Evolutionary conservation across 2,329 filamentous ascomycete species (phyloP), one percentile per base, ranked within the genome.

Genomic region (Ampelomyces quisqualis): DNA sequence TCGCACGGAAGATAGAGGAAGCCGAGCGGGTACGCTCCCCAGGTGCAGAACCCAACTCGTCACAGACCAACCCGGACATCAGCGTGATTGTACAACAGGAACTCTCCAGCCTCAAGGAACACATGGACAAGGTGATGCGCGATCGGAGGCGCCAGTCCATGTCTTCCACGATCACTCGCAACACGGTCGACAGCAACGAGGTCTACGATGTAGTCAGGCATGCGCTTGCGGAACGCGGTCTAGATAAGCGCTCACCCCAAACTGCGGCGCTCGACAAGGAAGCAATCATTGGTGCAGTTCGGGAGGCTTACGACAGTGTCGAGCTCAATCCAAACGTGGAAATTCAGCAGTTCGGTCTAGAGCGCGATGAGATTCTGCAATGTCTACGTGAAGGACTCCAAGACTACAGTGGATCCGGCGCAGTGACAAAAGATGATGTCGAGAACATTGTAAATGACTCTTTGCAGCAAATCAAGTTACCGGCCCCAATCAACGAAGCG

Each of bases 271-370:
- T 71, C 3, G 84, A 82, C 55, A 81, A 86, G 52, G 88, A 95
- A 34, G 88, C 94, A 43, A 88, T 97, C 23, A 79, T 97, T 2
- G 79, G 86, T 19, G 90, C 90, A 3, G 86, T 97, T 10, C 84
- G 84, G 54, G 90, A 95, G 55, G 91, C 90, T 1, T 95, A 90
- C 82, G 91, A 96, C 62, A 88, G 84, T 38, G 49, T 64, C 34
- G 57, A 60, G 45, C 95, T 95, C 70, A 95, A 95, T 69, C 91
- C 91, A 1, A 89, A 96, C 57, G 89, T 95, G 35, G 85, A 95
- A 55, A 78, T 95, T 4, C 86, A 95, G 56, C 89, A 95, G 57
- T 86, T 94, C 48, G 91, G 90, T 2, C 75, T 97, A 1, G 91
- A 95, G 65, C 80, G 89, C 4, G 89, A 96, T 9, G 91, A 97